Evolutionary conservation across 345 rosid species (phyloP).

Genomic region (Mercurialis annua): DNA sequence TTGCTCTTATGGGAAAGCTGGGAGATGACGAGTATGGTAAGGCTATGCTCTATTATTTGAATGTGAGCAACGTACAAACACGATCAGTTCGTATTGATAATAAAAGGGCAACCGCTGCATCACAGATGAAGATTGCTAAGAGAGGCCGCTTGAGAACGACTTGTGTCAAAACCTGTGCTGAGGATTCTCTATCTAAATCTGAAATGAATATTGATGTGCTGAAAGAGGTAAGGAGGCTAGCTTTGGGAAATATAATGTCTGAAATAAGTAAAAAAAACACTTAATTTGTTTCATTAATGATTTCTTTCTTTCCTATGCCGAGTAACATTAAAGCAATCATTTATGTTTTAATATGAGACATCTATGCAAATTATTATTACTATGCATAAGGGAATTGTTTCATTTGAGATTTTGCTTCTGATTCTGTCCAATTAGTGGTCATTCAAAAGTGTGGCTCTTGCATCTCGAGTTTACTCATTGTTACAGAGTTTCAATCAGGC

Average conservation of each 20-base stretch:
- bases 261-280: background rate
- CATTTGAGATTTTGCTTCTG: background rate
- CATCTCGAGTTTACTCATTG: background rate
- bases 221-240: constrained; percentile 60
- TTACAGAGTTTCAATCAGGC: background rate
- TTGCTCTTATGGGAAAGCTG: constrained; percentile 88
- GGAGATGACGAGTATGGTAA: constrained; percentile 83
- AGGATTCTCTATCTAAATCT: constrained; percentile 72
- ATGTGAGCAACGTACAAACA: constrained; percentile 69
- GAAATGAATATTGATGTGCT: constrained; percentile 82
- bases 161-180: constrained; percentile 69
- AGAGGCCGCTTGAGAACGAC: constrained; percentile 68
- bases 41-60: constrained; percentile 69
- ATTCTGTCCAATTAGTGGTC: background rate
- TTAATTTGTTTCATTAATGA: background rate
- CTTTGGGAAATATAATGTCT: background rate
- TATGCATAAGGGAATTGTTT: background rate
- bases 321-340: background rate
- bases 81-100: constrained; percentile 63
- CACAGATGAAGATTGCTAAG: constrained; percentile 76
- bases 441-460: background rate
- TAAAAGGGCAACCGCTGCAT: constrained; percentile 55
- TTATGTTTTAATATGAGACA: background rate
- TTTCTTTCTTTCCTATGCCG: background rate
- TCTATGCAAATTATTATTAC: background rate